Percentiles rank a stretch among this genome's conserved stretches.
These are phyloP conservation scores for Phlyctochytrium arcticum DNA, from an alignment of 192 early-diverging fungal genomes.

Conservation along the genomic window DNA sequence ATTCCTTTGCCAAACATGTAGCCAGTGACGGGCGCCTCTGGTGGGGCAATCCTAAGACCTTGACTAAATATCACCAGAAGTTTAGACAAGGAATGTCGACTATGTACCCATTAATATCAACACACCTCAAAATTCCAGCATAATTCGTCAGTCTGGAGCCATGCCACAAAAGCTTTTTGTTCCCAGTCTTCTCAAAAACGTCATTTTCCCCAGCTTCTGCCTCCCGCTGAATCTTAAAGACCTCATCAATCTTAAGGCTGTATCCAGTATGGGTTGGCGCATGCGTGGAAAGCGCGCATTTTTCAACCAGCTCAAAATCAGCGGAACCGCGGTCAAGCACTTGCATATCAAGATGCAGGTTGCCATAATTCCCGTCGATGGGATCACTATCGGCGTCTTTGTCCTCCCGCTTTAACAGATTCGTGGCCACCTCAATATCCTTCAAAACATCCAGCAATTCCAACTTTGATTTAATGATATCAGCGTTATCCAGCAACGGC, in stretches of 20 bases:
- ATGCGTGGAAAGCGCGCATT: constrained; percentile 59
- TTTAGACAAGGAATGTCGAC: neutral
- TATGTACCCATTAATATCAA: constrained; percentile 27
- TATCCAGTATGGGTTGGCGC: constrained; percentile 50
- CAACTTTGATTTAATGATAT: constrained; percentile 17
- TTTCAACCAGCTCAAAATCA: constrained; percentile 53
- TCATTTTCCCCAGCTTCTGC: constrained; percentile 9
- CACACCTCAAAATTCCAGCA: constrained; percentile 67
- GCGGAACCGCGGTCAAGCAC: constrained; percentile 7
- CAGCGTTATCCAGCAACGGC: constrained; percentile 12
- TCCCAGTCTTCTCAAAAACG: neutral
- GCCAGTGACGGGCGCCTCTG: constrained; percentile 61
- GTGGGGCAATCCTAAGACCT: constrained; percentile 59
- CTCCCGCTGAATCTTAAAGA: constrained; percentile 29
- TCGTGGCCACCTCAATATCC: constrained; percentile 27
- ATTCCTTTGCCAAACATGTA: constrained; percentile 81
- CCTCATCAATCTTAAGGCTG: constrained; percentile 28
- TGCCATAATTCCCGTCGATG: constrained; percentile 11
- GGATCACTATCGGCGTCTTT: constrained; percentile 10
- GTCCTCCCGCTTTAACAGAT: neutral
- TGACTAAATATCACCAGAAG: neutral
- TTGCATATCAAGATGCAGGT: constrained; percentile 7
- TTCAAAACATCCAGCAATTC: constrained; percentile 20
- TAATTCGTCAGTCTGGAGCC: constrained; percentile 60
- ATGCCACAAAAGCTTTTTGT: constrained; percentile 24